Conservation (phyloP, 306 rosid species). For the Trifolium subterraneum region DNA sequence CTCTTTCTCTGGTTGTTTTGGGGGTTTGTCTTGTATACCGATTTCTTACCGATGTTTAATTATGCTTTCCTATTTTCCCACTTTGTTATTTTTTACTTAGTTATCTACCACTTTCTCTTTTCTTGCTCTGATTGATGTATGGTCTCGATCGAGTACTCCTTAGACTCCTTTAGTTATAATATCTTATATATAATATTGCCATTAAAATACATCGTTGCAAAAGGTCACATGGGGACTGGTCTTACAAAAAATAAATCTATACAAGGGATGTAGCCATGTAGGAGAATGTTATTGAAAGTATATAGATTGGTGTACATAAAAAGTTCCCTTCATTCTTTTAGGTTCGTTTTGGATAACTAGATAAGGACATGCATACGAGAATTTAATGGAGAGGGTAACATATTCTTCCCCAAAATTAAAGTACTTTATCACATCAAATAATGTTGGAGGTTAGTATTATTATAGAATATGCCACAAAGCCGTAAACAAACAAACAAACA, state of each 20-base stretch:
- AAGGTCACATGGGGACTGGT: slow-evolving; percentile 38
- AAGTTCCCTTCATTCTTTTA: slow-evolving; percentile 34
- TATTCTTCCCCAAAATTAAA: slow-evolving; percentile 39
- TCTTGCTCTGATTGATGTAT: no score
- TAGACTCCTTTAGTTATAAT: no score
- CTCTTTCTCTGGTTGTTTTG: no score
- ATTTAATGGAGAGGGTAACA: slow-evolving; percentile 46
- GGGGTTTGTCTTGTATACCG: no score
- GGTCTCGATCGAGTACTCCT: no score
- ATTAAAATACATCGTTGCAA: neutral
- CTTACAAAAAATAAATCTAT: slow-evolving; percentile 28
- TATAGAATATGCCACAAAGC: slow-evolving; percentile 40
- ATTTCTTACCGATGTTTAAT: no score
- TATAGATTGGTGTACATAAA: slow-evolving; percentile 26
- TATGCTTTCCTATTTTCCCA: no score
- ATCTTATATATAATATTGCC: no score
- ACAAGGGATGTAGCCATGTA: slow-evolving; percentile 17
- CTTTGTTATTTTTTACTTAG: no score
- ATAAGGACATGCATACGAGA: slow-evolving; percentile 39
- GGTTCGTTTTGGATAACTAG: slow-evolving; percentile 62
- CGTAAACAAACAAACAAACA: slow-evolving; percentile 3
- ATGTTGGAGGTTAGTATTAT: slow-evolving; percentile 18
- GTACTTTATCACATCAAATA: slow-evolving; percentile 41
- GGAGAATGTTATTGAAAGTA: slow-evolving; percentile 25
- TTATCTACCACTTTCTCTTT: no score